Evolutionary conservation across 2,329 filamentous ascomycete species (phyloP), one percentile per base, ranked within the genome.

Genomic region (Neofusicoccum laricinum): DNA sequence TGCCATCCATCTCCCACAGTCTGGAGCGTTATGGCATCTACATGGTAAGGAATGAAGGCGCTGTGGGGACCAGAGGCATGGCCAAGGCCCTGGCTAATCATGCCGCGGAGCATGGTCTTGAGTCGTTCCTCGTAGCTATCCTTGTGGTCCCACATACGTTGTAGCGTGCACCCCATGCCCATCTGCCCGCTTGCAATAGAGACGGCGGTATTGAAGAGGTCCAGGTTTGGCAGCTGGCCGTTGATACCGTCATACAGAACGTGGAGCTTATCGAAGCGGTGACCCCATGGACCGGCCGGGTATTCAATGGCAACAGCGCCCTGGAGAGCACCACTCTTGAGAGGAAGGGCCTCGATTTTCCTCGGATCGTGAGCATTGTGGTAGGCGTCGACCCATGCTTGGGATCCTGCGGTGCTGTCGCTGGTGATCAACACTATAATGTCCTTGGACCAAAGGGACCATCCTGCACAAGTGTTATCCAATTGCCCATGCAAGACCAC

Each of bases 371-470:
- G 93, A 19, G 91, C 89, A 75, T 97, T 92, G 77, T 99, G 95
- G 76, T 99, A 99, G 1, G 95, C 95, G 73, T 97, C 93, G 8
- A 97, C 92, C 95, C 95, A 99, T 25, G 95, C 95, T 75, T 98
- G 93, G 0, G 93, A 92, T 0, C 94, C 95, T 11, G 91, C 90
- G 65, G 89, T 90, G 76, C 92, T 96, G 77, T 99, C 95, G 0
- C 91, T 89, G 0, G 95, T 89, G 51, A 99, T 85, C 5, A 99
- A 79, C 70, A 99, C 88, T 65, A 99, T 94, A 69, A 99, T 97
- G 76, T 99, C 95, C 78, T 99, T 99, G 65, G 93, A 97, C 95
- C 95, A 99, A 32, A 99, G 84, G 61, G 93, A 97, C 95, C 95
- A 99, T 70, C 90, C 86, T 88, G 53, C 11, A 21, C 43, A 17